These are phyloP conservation scores for Carex parvula DNA, from an alignment of 176 grass and related monocot genomes.

Conservation along the genomic window DNA sequence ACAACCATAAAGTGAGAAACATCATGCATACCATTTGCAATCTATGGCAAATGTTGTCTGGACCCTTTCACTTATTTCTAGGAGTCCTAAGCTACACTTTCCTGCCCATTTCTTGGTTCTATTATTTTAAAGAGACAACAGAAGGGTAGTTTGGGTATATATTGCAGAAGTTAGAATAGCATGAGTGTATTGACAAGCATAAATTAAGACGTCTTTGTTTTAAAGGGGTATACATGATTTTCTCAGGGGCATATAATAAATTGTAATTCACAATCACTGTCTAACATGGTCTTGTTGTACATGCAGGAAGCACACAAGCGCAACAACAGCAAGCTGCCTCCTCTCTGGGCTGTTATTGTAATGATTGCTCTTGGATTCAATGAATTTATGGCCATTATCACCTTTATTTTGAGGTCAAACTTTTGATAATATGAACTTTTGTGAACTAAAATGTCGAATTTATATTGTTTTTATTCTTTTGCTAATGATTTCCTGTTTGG, in stretches of 20 bases:
- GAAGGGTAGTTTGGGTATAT: neutral
- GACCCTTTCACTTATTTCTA: neutral
- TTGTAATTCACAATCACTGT: neutral
- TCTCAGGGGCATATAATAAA: neutral
- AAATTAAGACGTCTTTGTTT: neutral
- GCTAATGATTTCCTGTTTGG: slow-evolving; percentile 22
- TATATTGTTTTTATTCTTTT: slow-evolving; percentile 1
- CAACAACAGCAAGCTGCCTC: slow-evolving; percentile 49
- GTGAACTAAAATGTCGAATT: slow-evolving; percentile 27
- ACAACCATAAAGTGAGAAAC: neutral
- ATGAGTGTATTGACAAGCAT: neutral
- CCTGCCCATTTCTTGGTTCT: neutral
- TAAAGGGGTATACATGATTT: neutral
- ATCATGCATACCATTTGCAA: neutral
- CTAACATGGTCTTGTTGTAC: neutral
- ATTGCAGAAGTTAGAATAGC: neutral
- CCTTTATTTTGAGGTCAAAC: slow-evolving; percentile 69
- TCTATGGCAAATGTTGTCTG: neutral
- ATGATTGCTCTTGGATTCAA: slow-evolving; percentile 73
- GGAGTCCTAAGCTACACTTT: neutral
- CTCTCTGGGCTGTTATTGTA: slow-evolving; percentile 66
- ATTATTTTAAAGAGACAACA: neutral
- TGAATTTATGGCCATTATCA: slow-evolving; percentile 50
- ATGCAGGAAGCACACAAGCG: slow-evolving; percentile 62
- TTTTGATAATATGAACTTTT: slow-evolving; percentile 5